These are phyloP conservation scores for Solanum raphanifolium DNA, from an alignment of 257 asterid genomes.

Conservation along the genomic window DNA sequence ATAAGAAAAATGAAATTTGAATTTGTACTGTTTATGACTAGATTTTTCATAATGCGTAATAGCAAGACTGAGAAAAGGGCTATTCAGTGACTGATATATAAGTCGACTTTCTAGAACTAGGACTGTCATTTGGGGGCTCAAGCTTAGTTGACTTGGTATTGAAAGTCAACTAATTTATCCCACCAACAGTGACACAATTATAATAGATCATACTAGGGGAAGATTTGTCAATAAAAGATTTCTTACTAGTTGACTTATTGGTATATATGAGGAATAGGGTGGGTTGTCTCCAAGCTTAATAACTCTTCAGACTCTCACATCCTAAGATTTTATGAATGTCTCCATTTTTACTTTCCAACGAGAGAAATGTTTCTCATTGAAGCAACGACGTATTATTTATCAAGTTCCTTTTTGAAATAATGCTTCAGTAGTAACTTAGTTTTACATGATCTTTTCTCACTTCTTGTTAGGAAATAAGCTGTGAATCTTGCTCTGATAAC, in stretches of 20 bases:
- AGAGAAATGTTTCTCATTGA: background rate
- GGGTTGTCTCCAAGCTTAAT: background rate
- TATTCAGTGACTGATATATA: background rate
- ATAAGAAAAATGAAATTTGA: no score
- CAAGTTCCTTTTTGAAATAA: background rate
- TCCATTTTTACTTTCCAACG: background rate
- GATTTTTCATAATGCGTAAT: background rate
- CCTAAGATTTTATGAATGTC: background rate
- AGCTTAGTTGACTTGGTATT: background rate
- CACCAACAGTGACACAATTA: background rate
- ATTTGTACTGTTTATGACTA: no score
- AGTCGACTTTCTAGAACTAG: background rate
- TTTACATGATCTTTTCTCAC: background rate
- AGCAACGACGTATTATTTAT: background rate
- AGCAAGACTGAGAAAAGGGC: background rate
- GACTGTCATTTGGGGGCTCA: background rate
- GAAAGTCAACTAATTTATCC: background rate
- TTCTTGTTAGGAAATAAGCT: background rate
- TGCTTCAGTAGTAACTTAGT: background rate
- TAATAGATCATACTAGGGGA: background rate
- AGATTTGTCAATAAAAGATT: background rate
- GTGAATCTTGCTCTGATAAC: background rate
- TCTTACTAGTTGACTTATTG: background rate
- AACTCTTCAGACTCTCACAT: background rate
- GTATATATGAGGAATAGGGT: background rate